Evolutionary conservation across 169 alveolate species (phyloP).

Genomic region (Cryptosporidium baileyi): DNA sequence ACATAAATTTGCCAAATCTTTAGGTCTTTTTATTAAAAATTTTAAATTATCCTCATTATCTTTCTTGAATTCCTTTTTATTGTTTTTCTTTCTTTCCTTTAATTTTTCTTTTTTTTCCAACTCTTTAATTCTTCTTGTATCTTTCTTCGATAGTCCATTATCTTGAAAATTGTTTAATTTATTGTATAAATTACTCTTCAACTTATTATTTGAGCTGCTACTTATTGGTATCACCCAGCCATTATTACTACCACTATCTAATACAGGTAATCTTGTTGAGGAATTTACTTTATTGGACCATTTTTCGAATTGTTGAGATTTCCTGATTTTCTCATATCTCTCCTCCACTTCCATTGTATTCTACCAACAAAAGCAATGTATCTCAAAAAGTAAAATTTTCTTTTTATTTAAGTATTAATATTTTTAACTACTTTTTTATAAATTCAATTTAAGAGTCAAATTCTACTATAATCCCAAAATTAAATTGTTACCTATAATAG

Average conservation of each 20-base stretch:
- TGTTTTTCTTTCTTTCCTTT: not conserved
- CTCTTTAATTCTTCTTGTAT: constrained; percentile 14
- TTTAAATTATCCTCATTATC: not conserved
- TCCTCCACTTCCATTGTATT: constrained; percentile 24
- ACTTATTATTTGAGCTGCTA: not conserved
- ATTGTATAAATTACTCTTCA: not conserved
- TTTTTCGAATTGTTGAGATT: not conserved
- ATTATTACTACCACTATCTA: constrained; percentile 20
- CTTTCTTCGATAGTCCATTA: not conserved
- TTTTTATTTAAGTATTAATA: constrained; percentile 15
- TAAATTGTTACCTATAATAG: too few species aligned
- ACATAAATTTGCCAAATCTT: constrained; percentile 41
- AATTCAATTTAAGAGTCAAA: not conserved
- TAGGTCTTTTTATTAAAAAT: constrained; percentile 8
- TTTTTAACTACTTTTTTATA: not conserved
- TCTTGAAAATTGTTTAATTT: not conserved
- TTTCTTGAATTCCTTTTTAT: not conserved
- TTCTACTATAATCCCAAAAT: too few species aligned
- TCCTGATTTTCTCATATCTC: constrained; percentile 15
- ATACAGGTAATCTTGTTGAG: constrained; percentile 27
- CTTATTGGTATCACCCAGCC: constrained; percentile 31
- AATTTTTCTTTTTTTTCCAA: constrained; percentile 3
- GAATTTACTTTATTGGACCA: constrained; percentile 54
- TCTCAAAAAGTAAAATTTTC: not conserved
- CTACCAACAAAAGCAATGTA: too few species aligned